A percentile compares a stretch with the other conserved stretches of the same genome.
Evolutionary conservation across 2,329 filamentous ascomycete genomes (phyloP).

Genomic region (Tolypocladium endophyticum): DNA sequence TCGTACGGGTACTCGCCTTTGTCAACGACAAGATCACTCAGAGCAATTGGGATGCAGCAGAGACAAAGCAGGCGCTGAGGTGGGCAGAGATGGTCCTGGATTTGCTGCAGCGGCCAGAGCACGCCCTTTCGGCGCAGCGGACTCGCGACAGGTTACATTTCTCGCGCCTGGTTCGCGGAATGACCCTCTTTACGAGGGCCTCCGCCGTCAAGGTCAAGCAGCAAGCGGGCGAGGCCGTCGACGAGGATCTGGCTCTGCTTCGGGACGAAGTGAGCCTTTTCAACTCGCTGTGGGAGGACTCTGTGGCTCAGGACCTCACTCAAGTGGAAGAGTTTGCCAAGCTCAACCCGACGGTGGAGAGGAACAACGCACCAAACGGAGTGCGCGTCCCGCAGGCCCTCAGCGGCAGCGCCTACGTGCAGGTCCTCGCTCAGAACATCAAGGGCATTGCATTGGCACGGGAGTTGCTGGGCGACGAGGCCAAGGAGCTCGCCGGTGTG

Average conservation of each 20-base stretch:
- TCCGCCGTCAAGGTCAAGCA: conserved; percentile 15
- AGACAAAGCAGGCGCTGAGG: conserved; percentile 30
- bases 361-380: conserved; percentile 2
- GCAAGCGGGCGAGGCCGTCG: conserved; percentile 10
- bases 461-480: conserved; percentile 24
- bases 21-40: conserved; percentile 28
- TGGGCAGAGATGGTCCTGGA: conserved; percentile 39
- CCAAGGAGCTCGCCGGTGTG: conserved; percentile 24
- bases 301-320: conserved; percentile 8
- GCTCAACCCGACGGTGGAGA: conserved; percentile 11
- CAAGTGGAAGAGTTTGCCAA: conserved; percentile 12
- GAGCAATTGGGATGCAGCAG: conserved; percentile 19
- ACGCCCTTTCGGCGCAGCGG: conserved; percentile 14
- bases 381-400: conserved; percentile 7
- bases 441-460: conserved; percentile 34
- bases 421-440: conserved; percentile 19
- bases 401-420: conserved; percentile 15
- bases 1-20: conserved; percentile 15
- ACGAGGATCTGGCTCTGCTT: conserved; percentile 14
- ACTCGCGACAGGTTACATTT: conserved; percentile 11
- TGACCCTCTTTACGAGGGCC: conserved; percentile 17
- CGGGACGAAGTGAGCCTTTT: conserved; percentile 18
- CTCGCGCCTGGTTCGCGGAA: conserved; percentile 17
- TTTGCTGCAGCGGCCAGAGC: conserved; percentile 33
- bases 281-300: conserved; percentile 14